Base-by-base conservation (phyloP, 129 eudicot genomes). In the Tagetes erecta region DNA sequence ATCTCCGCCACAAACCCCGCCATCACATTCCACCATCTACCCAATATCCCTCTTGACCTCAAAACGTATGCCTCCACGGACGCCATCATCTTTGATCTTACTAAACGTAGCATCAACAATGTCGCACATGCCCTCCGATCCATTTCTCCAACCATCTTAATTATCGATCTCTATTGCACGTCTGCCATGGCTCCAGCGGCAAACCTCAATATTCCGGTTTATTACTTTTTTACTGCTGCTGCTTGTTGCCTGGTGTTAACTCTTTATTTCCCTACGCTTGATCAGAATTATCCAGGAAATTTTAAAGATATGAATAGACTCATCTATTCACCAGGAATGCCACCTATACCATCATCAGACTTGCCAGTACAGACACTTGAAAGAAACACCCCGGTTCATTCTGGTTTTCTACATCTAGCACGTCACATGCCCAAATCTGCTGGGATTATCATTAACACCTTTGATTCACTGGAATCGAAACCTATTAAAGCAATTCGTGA, bases 11-110 rank as follows among this genome's bases (percentile, higher is more conserved):
- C 82, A 38, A 50, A 49, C 50, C 86, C 90, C 11, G 81, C 92
- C 71, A 83, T 89, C 80, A 53, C 80, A 1, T 89, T 84, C 83
- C 86, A 68, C 78, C 76, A 75, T 35, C 87, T 84, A 6, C 90
- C 88, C 47, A 0, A 45, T 35, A 27, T 81, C 62, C 6, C 80
- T 27, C 78, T 81, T 5, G 75, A 73, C 50, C 80, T 40, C 72
- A 2, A 55, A 36, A 3, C 70, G 0, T 77, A 70, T 66, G 72
- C 78, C 47, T 44, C 82, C 74, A 49, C 58, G 13, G 81, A 45
- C 35, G 63, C 72, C 63, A 12, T 72, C 14, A 6, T 68, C 10
- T 81, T 83, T 37, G 78, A 81, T 1, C 64, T 79, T 35, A 65
- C 68, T 41, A 62, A 45, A 4, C 86, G 59, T 37, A 70, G 74